A percentile compares a stretch with the other conserved stretches of the same genome.
phyloP scores from a whole-genome alignment of 2,329 filamentous ascomycete genomes.

The Phaeophleospora eucalypticola region DNA sequence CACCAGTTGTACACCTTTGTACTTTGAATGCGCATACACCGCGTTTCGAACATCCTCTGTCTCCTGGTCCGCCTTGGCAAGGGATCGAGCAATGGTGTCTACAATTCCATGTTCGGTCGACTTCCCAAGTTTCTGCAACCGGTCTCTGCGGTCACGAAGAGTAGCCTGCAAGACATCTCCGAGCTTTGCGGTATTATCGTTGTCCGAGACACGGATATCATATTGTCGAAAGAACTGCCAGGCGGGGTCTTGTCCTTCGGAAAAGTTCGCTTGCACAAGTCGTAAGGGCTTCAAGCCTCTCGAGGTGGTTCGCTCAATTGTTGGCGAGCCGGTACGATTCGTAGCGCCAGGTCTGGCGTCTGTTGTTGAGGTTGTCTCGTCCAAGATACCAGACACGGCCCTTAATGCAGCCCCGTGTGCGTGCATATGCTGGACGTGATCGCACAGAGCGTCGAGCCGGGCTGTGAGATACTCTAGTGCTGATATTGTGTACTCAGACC shows the following conservation, averaged over 20 bases:
- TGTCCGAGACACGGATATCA: conserved; percentile 24
- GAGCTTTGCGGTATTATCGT: conserved; percentile 14
- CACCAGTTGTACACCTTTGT: conserved; percentile 17
- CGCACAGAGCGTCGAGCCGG: conserved; percentile 28
- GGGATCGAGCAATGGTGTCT: conserved; percentile 33
- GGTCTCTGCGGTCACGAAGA: conserved; percentile 32
- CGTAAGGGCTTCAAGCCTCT: conserved; percentile 31
- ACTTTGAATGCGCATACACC: conserved; percentile 35
- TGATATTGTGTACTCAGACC: conserved; percentile 41
- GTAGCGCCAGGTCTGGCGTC: conserved; percentile 15
- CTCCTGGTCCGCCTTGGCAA: conserved; percentile 36
- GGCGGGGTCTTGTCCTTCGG: conserved; percentile 28
- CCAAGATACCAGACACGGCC: conserved; percentile 22
- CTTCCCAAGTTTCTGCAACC: conserved; percentile 33
- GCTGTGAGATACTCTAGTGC: conserved; percentile 41
- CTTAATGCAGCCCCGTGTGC: conserved; percentile 24
- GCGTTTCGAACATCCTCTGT: conserved; percentile 35
- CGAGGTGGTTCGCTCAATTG: conserved; percentile 1
- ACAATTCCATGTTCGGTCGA: conserved; percentile 33
- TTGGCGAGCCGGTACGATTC: conserved; percentile 14
- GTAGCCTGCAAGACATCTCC: conserved; percentile 27
- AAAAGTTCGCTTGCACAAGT: conserved; percentile 30
- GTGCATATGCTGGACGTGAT: conserved; percentile 27
- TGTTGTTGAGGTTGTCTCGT: conserved; percentile 11
- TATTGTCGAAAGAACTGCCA: conserved; percentile 28